Base-by-base conservation (phyloP, 495 filamentous ascomycete genomes). In the Alectoria sarmentosa region DNA sequence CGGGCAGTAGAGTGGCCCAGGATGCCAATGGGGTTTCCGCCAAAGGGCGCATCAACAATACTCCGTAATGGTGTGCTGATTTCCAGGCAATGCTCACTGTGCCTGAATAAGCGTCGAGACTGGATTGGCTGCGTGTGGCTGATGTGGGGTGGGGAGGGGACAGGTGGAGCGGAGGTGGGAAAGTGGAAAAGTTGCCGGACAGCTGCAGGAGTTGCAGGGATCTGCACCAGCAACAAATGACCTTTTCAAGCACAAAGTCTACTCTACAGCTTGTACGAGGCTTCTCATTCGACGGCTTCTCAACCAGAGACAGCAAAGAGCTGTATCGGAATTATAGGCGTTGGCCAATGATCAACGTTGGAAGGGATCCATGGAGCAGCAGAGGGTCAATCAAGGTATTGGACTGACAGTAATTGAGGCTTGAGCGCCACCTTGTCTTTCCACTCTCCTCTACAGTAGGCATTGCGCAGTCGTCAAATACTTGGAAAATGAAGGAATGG, bases 81-180 rank as follows among this genome's bases (percentile, higher is more conserved):
- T 48, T 23, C 30, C 49, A 30, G n/a, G 19, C 28, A 57, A 56
- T 19, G n/a, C 3, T 11, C 4, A 10, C 6, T 19, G 17, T n/a
- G 30, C 6, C 1, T 55, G 52, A 41, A 26, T 32, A 58, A 64
- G 62, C 62, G 52, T 64, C 62, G 62, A 34, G 30, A 36, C 1
- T 56, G 61, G 61, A 63, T 63, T 63, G 61, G 61, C 19, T n/a
- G 49, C 44, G 38, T 19, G 32, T 9, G 58, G 62, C 36, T 64
- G 62, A 44, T 42, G 62, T 58, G 62, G 62, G 62, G 54, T 57
- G 32, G 52, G 19, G 37, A 17, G n/a, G 14, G 55, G 11, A 32
- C 46, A 30, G 37, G 62, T 41, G 28, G 62, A 54, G 37, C 30
- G 38, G 38, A 36, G 38, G 36, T 15, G 52, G 49, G 49, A 30